Base-by-base conservation (phyloP, 2,329 filamentous ascomycete species). In the Botrytis tulipae region DNA sequence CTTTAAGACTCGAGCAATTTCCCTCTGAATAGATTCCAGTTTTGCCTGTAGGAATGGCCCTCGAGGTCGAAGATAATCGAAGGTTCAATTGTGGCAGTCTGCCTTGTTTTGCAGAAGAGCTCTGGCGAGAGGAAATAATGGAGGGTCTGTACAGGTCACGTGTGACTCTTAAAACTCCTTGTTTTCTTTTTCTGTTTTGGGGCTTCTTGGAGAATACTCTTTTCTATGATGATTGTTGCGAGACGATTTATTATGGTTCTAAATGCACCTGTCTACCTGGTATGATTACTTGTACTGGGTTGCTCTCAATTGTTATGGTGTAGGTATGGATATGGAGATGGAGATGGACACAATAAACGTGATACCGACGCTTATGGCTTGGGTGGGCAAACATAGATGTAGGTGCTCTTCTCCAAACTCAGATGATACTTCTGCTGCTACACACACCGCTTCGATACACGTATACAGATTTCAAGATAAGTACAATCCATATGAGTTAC, bases 381-480 rank as follows among this genome's bases (percentile, higher is more conserved):
- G 65, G 22, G 18, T 54, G 44, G 18, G 32, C 65, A 54, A 67
- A 54, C 65, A 22, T 54, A 67, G 65, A 57, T 29, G 65, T 32
- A 40, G 14, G 32, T 25, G 22, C 14, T 54, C 46, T 29, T 57
- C 35, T 42, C 35, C 35, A 42, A 32, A 29, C 32, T 40, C n/a
- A 37, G 32, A 51, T n/a, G 35, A 69, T 57, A 57, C 25, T 42
- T 57, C n/a, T n/a, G 7, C 35, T 68, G 46, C 62, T 37, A 57
- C 48, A 42, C 51, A 69, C 66, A 69, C 66, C 66, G 66, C 66
- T 44, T 69, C 66, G 12, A 57, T 57, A 9, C 25, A 68, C 35
- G 35, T 40, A 25, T 32, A 57, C 66, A 44, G 54, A 57, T 25
- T 44, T 44, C 48, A 42, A 57, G 20, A 42, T 3, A 29, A 57